Conservation (phyloP, 2,329 filamentous ascomycete genomes). For the Fusarium sp. region DNA sequence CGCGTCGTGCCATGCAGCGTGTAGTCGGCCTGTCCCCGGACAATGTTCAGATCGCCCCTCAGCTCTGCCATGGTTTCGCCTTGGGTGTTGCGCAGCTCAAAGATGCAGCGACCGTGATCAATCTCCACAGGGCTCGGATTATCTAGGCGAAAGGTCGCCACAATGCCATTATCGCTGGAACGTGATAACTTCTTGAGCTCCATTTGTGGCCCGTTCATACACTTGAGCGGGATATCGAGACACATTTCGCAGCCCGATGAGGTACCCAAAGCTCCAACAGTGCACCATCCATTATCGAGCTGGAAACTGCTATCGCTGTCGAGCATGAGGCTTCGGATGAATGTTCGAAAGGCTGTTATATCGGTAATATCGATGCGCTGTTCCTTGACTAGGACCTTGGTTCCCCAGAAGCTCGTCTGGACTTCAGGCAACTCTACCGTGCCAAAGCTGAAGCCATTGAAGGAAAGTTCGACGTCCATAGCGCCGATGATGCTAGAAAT, state of each 20-base stretch:
- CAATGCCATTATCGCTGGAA: constrained; percentile 27
- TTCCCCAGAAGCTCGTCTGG: constrained; percentile 45
- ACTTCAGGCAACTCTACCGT: constrained; percentile 47
- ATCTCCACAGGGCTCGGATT: constrained; percentile 50
- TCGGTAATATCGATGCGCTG: constrained; percentile 47
- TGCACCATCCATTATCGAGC: constrained; percentile 46
- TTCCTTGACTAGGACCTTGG: constrained; percentile 41
- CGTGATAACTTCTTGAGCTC: constrained; percentile 38
- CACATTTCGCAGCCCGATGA: constrained; percentile 35
- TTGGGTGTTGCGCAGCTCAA: constrained; percentile 47
- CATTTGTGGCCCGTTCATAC: constrained; percentile 43
- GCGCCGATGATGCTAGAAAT: constrained; percentile 47
- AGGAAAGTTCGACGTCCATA: constrained; percentile 47
- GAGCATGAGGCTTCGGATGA: constrained; percentile 47
- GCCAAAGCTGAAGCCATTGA: constrained; percentile 46
- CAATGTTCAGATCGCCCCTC: constrained; percentile 46
- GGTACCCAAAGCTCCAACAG: constrained; percentile 42
- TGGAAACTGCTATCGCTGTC: constrained; percentile 44
- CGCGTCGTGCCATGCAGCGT: constrained; percentile 40
- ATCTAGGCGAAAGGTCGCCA: constrained; percentile 38
- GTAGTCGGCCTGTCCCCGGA: constrained; percentile 45
- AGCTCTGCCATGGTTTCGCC: constrained; percentile 45
- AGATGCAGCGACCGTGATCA: constrained; percentile 46
- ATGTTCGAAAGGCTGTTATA: constrained; percentile 44
- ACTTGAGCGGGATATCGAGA: constrained; percentile 42